Conservation (phyloP, 441 rosid genomes). For the Theobroma grandiflorum region DNA sequence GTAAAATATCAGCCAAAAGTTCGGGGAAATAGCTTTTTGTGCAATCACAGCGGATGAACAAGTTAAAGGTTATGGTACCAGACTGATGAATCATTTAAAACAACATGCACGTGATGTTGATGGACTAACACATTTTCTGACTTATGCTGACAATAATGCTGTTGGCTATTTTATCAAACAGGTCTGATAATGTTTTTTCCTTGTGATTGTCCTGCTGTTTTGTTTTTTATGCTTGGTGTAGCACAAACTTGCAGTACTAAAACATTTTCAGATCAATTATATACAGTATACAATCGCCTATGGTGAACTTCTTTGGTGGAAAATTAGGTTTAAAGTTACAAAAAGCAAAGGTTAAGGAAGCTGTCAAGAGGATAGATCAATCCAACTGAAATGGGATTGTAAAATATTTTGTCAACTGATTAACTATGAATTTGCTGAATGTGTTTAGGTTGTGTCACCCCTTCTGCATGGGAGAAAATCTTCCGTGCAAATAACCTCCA, state of each 20-base stretch:
- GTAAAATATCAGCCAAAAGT: conserved; percentile 73
- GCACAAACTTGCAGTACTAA: conserved; percentile 7
- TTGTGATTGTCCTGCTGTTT: conserved; percentile 1
- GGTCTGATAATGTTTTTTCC: conserved; percentile 48
- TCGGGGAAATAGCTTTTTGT: conserved; percentile 99
- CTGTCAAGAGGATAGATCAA: background rate
- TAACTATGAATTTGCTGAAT: background rate
- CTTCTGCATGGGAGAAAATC: background rate
- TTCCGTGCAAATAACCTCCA: background rate
- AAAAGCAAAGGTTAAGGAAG: background rate
- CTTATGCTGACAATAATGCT: conserved; percentile 98
- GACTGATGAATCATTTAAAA: conserved; percentile 99
- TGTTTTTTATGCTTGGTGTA: conserved; percentile 20
- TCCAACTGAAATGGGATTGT: background rate
- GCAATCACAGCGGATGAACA: conserved; percentile 99
- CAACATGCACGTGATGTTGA: conserved; percentile 96
- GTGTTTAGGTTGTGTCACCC: background rate
- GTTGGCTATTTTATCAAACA: conserved; percentile 99
- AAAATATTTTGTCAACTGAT: background rate
- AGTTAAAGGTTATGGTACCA: conserved; percentile 99
- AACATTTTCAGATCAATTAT: background rate
- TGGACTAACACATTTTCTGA: conserved; percentile 96
- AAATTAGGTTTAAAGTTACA: background rate
- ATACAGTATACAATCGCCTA: background rate
- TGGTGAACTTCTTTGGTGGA: background rate